Evolutionary conservation across 2,329 filamentous ascomycete species (phyloP), one percentile per base, ranked within the genome.

Genomic region (Trichoderma oligosporum): DNA sequence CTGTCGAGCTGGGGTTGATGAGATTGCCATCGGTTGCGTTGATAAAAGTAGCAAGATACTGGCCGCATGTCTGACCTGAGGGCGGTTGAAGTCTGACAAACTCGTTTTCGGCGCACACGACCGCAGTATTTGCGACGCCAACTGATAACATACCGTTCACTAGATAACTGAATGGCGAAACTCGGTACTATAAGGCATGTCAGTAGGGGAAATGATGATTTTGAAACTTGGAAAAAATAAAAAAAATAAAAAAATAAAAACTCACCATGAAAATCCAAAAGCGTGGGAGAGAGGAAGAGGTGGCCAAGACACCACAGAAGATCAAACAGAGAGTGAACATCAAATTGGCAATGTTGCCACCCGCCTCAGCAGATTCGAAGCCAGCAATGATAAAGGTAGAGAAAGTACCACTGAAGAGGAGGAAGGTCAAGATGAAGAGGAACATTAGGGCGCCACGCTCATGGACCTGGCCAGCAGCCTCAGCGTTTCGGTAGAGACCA

Each of bases 91-190:
- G 86, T n/a, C 73, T 68, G 20, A 89, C 76, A 60, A 82, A 79
- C 69, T 96, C 91, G 67, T 87, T 88, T 5, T 69, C 62, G 0
- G 88, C 82, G 70, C 91, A 96, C 0, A 69, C 63, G 29, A 93
- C 84, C 0, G 73, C 47, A 0, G 82, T 83, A 64, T 87, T 85
- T 38, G 88, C 87, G 4, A 96, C 74, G 3, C 83, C 89, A 0
- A 82, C 82, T 0, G 86, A 80, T 0, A 93, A 71, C 74, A 96
- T 84, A 20, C 85, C 88, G 8, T 81, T 80, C 24, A 93, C 83
- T 14, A 94, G 75, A 69, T 96, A 96, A 0, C 88, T 92, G 64
- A 96, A 88, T 0, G 91, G 91, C 0, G 86, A 91, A 47, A 91
- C 74, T 45, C 87, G 83, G 72, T 93, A 93, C 66, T 67, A 63